Conservation (phyloP, 129 eudicot species). For the Gnaphalium uliginosum region DNA sequence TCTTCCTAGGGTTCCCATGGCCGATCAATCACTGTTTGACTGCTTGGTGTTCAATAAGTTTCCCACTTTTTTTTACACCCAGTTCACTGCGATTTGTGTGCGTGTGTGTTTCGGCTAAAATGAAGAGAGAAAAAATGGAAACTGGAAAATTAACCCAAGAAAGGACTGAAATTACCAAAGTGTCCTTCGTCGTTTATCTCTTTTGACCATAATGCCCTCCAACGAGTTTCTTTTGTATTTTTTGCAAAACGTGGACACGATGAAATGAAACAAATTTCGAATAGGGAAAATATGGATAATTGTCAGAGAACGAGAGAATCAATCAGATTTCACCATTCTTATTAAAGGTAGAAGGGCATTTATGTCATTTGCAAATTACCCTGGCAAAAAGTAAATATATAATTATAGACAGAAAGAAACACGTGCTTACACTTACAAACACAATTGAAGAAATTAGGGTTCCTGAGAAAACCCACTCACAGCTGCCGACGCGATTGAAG, state of each 20-base stretch:
- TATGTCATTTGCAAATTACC: too few species aligned
- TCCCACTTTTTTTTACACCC: background rate
- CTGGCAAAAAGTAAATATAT: too few species aligned
- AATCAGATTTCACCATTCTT: too few species aligned
- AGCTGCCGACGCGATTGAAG: too few species aligned
- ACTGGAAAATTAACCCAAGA: background rate
- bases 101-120: conserved; percentile 23
- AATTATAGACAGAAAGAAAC: too few species aligned
- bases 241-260: conserved; percentile 31
- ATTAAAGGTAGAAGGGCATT: too few species aligned
- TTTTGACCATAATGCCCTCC: conserved; percentile 7
- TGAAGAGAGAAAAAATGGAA: conserved; percentile 16
- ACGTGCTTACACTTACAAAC: too few species aligned
- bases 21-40: conserved; percentile 26
- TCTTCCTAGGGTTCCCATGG: conserved; percentile 77
- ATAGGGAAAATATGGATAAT: too few species aligned
- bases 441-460: too few species aligned
- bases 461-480: too few species aligned
- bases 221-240: background rate
- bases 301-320: too few species aligned
- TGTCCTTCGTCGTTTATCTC: background rate
- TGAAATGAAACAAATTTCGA: too few species aligned
- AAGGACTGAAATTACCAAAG: background rate
- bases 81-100: background rate
- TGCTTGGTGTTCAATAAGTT: background rate